Evolutionary conservation across 345 rosid genomes (phyloP), one percentile per base, ranked within the genome.

Genomic region (Barbarea vulgaris): DNA sequence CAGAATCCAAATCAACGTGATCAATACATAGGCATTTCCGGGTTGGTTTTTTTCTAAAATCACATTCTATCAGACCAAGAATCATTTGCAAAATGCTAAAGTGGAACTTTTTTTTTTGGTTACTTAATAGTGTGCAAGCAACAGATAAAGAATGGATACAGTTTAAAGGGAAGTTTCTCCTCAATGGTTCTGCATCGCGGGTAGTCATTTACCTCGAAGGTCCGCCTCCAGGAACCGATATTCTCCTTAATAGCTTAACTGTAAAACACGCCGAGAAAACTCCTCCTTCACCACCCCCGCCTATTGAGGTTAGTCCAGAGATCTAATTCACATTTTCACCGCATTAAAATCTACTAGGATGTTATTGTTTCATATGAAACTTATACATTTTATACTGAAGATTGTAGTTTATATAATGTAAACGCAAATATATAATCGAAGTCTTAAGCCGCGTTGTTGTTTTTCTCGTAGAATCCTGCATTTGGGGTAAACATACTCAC

Each of bases 201-300:
- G 87, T 88, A 6, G 85, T 91, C 34, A 82, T 91, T 52, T 94
- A 89, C 76, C 30, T 91, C 1, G 98, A 94, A 89, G 97, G 97
- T 69, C 97, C 98, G 0, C 91, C 96, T 42, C 80, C 91, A 11
- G 97, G 98, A 73, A 81, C 87, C 1, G 95, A 94, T 81, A 89
- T 91, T 83, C 96, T 94, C 70, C 60, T 94, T 37, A 83, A 91
- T 47, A 84, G 87, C 74, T 83, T 91, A 9, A 72, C 68, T 4
- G 85, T 91, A 14, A 91, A 87, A 80, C 91, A 85, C 57, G 96
- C 96, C 3, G 84, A 80, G 83, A 86, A 86, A 82, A 17, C 62
- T 37, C 86, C 95, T 54, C 96, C 97, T 70, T 87, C 90, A 14
- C 75, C 80, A 27, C 86, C 79, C 3, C 95, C 97, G 3, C 24